Evolutionary conservation across 768 basidiomycete genomes (phyloP).

Genomic region (Lenzites betulinus): DNA sequence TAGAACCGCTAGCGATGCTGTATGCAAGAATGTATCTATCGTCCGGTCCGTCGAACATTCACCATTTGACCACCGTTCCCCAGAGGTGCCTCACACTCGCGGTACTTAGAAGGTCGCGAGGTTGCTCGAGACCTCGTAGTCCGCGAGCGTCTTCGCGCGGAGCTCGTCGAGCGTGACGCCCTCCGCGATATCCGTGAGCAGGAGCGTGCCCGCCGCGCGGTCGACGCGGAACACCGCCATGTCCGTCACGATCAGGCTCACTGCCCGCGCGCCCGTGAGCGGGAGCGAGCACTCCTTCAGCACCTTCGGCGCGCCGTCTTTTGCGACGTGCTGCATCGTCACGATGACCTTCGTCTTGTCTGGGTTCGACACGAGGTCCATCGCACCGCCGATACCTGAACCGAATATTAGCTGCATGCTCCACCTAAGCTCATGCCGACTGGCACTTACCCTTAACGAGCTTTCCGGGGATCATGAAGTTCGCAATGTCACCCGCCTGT

Average conservation of each 20-base stretch:
- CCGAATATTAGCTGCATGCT: background rate
- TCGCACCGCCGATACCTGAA: slow-evolving; percentile 88
- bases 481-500: slow-evolving; percentile 88
- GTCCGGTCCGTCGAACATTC: background rate
- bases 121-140: slow-evolving; percentile 62
- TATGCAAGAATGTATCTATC: background rate
- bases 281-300: slow-evolving; percentile 79
- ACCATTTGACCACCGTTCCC: background rate
- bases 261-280: slow-evolving; percentile 81
- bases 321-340: slow-evolving; percentile 86
- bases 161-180: slow-evolving; percentile 83
- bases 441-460: slow-evolving; percentile 67
- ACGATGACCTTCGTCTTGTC: slow-evolving; percentile 91
- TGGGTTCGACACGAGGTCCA: slow-evolving; percentile 94
- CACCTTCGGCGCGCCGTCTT: slow-evolving; percentile 87
- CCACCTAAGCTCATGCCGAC: background rate
- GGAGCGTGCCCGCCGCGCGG: slow-evolving; percentile 66
- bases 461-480: slow-evolving; percentile 97
- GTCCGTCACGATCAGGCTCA: slow-evolving; percentile 91
- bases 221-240: slow-evolving; percentile 88
- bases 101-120: slow-evolving; percentile 49
- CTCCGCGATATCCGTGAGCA: slow-evolving; percentile 77
- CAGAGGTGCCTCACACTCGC: background rate
- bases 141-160: slow-evolving; percentile 77
- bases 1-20: slow-evolving; percentile 13